These are phyloP conservation scores for Austroboletus rostrupii DNA, from an alignment of 1,284 basidiomycete genomes.

Conservation along the genomic window DNA sequence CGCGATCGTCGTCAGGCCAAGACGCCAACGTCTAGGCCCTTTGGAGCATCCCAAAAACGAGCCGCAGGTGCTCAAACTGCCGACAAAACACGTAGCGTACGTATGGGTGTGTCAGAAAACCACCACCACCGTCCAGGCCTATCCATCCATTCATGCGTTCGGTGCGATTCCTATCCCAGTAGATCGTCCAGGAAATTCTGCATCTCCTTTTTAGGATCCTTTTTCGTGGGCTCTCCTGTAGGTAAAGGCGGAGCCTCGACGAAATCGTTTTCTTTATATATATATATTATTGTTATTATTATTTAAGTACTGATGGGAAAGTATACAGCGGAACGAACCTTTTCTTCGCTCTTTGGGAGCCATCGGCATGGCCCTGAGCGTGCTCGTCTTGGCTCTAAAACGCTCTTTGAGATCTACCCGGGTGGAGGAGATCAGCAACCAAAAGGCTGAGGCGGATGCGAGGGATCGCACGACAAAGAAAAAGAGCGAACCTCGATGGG, in stretches of 20 bases:
- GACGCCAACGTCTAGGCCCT: not conserved
- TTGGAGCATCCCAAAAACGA: no score
- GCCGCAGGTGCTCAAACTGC: not conserved
- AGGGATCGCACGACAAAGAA: no score
- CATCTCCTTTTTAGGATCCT: slow-evolving; percentile 57
- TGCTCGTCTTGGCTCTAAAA: slow-evolving; percentile 58
- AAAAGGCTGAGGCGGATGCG: not conserved
- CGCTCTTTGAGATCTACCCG: slow-evolving; percentile 61
- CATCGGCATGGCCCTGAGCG: slow-evolving; percentile 40
- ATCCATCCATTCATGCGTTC: not conserved
- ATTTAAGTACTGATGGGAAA: no score
- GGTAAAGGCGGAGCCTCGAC: slow-evolving; percentile 57
- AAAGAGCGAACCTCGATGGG: slow-evolving; percentile 61
- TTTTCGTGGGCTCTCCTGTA: slow-evolving; percentile 36
- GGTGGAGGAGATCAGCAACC: not conserved
- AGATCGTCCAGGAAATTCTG: slow-evolving; percentile 73
- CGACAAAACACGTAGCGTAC: not conserved
- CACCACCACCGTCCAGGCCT: not conserved
- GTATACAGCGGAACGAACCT: no score
- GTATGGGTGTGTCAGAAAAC: not conserved
- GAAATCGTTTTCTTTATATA: slow-evolving; percentile 28
- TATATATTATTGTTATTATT: no score
- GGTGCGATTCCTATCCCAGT: slow-evolving; percentile 35
- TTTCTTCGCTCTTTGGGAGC: slow-evolving; percentile 30
- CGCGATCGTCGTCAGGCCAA: not conserved